Base-by-base conservation (phyloP, 208 protist genomes). In the Crithidia sp. region DNA sequence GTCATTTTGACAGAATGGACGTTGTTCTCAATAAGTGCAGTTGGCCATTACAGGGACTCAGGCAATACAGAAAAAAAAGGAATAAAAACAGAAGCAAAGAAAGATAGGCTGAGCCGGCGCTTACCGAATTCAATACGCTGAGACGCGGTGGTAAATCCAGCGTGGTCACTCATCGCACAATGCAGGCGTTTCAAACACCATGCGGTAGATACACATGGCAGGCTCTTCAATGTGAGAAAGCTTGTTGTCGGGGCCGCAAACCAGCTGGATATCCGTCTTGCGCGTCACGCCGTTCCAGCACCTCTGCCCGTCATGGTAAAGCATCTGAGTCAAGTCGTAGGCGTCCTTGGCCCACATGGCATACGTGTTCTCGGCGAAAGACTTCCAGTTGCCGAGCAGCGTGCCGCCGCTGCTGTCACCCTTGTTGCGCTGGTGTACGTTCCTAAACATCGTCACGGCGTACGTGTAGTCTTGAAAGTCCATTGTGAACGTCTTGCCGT, bases 181-280 rank as follows among this genome's bases (percentile, higher is more conserved):
- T 0, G 87, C 88, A 10, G 88, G 88, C 10, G 88, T 93, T 50
- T 94, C 81, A 74, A 93, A 94, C 12, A 90, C 78, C 80, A 95
- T 85, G 53, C 44, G 56, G 69, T 95, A 95, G n/a, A 67, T 79
- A 68, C 91, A 95, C 80, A 91, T 84, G 40, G 83, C 80, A 39
- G 87, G 88, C 71, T 95, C 88, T 28, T 91, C 87, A 5, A 89
- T 67, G n/a, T 73, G 45, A 0, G 71, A 49, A 7, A 94, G 65
- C 36, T 83, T 83, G 65, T 90, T 89, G 44, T 91, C 84, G 2
- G 79, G 59, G 37, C 87, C 88, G 50, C 91, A 95, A 0, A 93
- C 80, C 5, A 94, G 65, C 39, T 85, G 82, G 17, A 95, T 80
- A 39, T 91, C 85, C 0, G 74, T 84, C 2, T 63, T 66, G n/a